phyloP scores from a whole-genome alignment of 805 yeast species.

The Yamadazyma philogaea region DNA sequence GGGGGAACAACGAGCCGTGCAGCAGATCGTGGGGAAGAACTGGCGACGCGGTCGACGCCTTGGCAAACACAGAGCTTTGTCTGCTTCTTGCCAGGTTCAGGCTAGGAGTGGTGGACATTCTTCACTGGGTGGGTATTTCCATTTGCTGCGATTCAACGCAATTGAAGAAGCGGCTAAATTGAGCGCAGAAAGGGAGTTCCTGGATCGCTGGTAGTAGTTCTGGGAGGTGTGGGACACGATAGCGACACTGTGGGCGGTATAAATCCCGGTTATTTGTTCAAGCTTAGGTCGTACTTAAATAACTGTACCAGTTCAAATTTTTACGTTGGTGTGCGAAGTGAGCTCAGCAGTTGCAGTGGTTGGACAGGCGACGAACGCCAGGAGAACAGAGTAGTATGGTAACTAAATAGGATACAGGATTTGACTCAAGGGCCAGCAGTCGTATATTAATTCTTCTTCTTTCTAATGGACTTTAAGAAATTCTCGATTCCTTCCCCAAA shows the following conservation, averaged over 20 bases:
- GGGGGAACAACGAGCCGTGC: neutral
- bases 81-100: constrained; percentile 11
- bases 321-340: neutral
- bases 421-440: too few species aligned
- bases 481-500: constrained; percentile 55
- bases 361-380: too few species aligned
- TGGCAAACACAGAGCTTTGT: constrained; percentile 13
- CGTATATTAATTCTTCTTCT: neutral
- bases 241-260: neutral
- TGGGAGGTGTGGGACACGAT: neutral
- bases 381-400: too few species aligned
- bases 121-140: neutral
- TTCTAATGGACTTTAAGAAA: constrained; percentile 27
- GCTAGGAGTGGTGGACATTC: constrained; percentile 1
- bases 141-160: neutral
- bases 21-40: neutral
- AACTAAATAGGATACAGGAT: too few species aligned
- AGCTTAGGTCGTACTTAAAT: neutral
- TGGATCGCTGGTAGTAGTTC: neutral
- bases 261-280: neutral
- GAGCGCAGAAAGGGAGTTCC: neutral
- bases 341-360: too few species aligned
- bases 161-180: neutral
- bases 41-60: constrained; percentile 7
- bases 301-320: neutral